Evolutionary conservation across 148 eudicot species (phyloP).

Genomic region (Dysphania ambrosioides): DNA sequence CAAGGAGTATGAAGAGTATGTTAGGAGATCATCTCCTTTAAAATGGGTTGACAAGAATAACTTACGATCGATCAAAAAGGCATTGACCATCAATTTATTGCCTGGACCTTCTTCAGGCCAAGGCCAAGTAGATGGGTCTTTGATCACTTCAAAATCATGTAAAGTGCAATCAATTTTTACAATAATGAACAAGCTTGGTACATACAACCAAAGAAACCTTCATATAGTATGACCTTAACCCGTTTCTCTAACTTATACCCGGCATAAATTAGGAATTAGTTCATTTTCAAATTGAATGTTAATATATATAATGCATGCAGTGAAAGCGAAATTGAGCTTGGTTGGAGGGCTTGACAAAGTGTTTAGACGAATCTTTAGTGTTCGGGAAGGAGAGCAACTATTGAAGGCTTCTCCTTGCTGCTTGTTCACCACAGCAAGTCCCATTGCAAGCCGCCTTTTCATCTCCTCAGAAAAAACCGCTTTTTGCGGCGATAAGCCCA

Average conservation of each 20-base stretch:
- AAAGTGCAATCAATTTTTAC: neutral
- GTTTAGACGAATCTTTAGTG: conserved; percentile 17
- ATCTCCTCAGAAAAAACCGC: conserved; percentile 11
- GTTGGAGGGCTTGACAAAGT: conserved; percentile 5
- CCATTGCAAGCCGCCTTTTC: conserved; percentile 18
- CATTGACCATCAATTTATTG: too few species aligned
- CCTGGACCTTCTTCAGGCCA: conserved; percentile 11
- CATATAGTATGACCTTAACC: too few species aligned
- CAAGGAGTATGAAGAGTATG: conserved; percentile 25
- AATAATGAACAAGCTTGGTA: conserved; percentile 15
- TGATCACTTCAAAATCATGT: too few species aligned
- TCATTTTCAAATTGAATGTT: neutral
- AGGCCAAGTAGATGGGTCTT: neutral
- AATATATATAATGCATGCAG: neutral
- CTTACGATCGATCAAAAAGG: too few species aligned
- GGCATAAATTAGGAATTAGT: neutral
- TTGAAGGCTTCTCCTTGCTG: too few species aligned
- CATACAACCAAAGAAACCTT: too few species aligned
- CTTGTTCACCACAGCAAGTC: conserved; percentile 19
- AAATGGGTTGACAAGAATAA: conserved; percentile 22
- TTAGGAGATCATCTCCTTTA: conserved; percentile 24
- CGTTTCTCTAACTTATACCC: neutral
- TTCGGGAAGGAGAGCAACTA: conserved; percentile 16
- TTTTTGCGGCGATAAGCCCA: conserved; percentile 17
- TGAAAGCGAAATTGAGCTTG: neutral